A percentile compares a stretch with the other conserved stretches of the same genome.
Conservation (phyloP, 495 filamentous ascomycete genomes). For the Aspergillus homomorphus region DNA sequence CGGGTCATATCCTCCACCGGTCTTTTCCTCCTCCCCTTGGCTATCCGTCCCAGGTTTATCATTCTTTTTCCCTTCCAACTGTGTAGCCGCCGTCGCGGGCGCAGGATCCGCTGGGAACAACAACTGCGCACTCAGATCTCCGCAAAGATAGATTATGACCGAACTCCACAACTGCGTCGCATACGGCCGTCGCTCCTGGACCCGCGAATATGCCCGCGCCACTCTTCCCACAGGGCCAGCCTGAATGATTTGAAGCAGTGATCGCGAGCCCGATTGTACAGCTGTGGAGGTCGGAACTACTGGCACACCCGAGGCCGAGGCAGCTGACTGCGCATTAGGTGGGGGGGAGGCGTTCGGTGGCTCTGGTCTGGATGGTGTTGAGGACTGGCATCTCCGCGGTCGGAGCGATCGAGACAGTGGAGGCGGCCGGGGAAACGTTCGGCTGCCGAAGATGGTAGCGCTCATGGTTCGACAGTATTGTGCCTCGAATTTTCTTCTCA, state of each 20-base stretch:
- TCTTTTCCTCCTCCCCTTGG: background rate
- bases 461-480: conserved; percentile 13
- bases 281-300: conserved; percentile 34
- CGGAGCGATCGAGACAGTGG: conserved; percentile 22
- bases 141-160: conserved; percentile 72
- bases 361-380: conserved; percentile 8
- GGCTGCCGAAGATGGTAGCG: conserved; percentile 15
- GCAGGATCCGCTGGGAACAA: conserved; percentile 39
- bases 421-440: conserved; percentile 18
- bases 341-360: conserved; percentile 10
- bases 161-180: conserved; percentile 72
- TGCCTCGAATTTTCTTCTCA: background rate
- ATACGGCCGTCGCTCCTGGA: conserved; percentile 68
- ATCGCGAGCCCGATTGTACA: conserved; percentile 49
- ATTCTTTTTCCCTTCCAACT: conserved; percentile 10
- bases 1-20: conserved; percentile 63
- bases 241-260: conserved; percentile 58
- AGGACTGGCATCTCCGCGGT: conserved; percentile 29
- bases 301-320: background rate
- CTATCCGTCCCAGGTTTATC: conserved; percentile 4
- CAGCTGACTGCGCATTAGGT: background rate
- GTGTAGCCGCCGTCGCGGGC: conserved; percentile 3
- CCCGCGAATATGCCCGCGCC: conserved; percentile 59
- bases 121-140: conserved; percentile 77
- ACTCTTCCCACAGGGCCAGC: conserved; percentile 43